Evolutionary conservation across 225 moss, liverwort and hornwort species (phyloP).

Genomic region (Pleurozium schreberi): DNA sequence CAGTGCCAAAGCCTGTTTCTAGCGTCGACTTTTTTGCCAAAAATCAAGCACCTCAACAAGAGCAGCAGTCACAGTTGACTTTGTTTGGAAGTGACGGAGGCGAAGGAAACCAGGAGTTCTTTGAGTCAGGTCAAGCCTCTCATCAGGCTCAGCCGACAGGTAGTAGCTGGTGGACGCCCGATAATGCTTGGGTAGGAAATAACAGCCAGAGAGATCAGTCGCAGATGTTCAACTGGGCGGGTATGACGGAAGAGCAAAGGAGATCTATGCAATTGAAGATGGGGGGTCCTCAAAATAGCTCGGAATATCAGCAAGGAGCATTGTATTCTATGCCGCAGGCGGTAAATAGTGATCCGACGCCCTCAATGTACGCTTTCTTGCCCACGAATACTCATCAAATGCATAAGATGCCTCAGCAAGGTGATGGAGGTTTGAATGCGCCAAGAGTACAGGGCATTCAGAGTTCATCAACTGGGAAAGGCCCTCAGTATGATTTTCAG

Average conservation of each 20-base stretch:
- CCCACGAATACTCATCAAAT: constrained; percentile 54
- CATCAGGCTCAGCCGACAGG: constrained; percentile 52
- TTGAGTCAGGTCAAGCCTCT: constrained; percentile 58
- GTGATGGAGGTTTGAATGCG: constrained; percentile 43
- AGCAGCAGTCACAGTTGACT: constrained; percentile 64
- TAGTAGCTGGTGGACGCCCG: constrained; percentile 53
- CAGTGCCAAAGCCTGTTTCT: constrained; percentile 75
- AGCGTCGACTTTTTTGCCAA: constrained; percentile 89
- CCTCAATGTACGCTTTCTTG: constrained; percentile 80
- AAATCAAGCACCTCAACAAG: constrained; percentile 66
- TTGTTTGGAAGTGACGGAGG: constrained; percentile 53
- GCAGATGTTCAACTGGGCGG: constrained; percentile 61
- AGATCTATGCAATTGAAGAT: constrained; percentile 68
- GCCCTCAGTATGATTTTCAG: constrained; percentile 65
- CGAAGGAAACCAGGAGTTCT: constrained; percentile 72
- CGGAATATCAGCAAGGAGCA: constrained; percentile 49
- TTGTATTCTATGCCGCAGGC: constrained; percentile 49
- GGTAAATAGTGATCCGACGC: constrained; percentile 49
- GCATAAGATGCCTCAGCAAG: constrained; percentile 57
- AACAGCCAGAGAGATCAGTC: constrained; percentile 63
- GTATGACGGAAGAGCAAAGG: constrained; percentile 57
- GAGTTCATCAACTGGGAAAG: constrained; percentile 42
- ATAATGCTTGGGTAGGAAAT: constrained; percentile 59
- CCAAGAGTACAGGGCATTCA: constrained; percentile 24
- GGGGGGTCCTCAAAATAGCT: constrained; percentile 37